These are phyloP conservation scores for Coemansia aciculifera DNA, from an alignment of 192 early-diverging fungal species.

Conservation along the genomic window DNA sequence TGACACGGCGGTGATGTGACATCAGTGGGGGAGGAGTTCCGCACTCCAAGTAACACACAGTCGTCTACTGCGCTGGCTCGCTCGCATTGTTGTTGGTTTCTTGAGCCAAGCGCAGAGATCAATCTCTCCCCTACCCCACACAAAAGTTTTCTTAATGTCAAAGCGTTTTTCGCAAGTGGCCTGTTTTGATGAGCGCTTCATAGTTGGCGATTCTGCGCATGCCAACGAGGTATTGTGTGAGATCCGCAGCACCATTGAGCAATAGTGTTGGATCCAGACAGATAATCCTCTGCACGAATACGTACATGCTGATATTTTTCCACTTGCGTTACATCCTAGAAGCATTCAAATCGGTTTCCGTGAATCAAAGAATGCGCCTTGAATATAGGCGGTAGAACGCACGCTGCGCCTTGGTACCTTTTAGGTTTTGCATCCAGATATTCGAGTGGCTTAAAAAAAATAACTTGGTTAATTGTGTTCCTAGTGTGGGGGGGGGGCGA, in stretches of 20 bases:
- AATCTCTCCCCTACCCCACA: not conserved
- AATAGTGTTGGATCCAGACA: not conserved
- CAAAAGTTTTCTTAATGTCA: not conserved
- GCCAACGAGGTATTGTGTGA: constrained; percentile 1
- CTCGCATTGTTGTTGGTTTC: not conserved
- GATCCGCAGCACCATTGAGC: not conserved
- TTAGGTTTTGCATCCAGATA: not conserved
- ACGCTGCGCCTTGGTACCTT: not conserved
- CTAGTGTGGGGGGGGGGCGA: not conserved
- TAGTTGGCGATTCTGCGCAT: not conserved
- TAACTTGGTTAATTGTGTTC: not conserved
- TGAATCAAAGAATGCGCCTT: not conserved
- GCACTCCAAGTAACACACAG: not conserved
- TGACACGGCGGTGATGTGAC: not conserved
- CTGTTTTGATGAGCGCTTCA: not conserved
- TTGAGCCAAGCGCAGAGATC: not conserved
- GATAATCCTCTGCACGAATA: not conserved
- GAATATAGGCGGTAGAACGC: not conserved
- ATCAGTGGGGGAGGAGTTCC: not conserved
- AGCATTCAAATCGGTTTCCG: not conserved
- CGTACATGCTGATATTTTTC: not conserved
- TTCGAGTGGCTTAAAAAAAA: not conserved
- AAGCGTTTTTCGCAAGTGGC: not conserved
- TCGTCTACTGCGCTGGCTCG: not conserved
- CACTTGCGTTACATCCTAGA: not conserved